A percentile compares a stretch with the other conserved stretches of the same genome.
These are phyloP conservation scores for Astrocystis sublimbata DNA, from an alignment of 495 filamentous ascomycete genomes.

Conservation along the genomic window DNA sequence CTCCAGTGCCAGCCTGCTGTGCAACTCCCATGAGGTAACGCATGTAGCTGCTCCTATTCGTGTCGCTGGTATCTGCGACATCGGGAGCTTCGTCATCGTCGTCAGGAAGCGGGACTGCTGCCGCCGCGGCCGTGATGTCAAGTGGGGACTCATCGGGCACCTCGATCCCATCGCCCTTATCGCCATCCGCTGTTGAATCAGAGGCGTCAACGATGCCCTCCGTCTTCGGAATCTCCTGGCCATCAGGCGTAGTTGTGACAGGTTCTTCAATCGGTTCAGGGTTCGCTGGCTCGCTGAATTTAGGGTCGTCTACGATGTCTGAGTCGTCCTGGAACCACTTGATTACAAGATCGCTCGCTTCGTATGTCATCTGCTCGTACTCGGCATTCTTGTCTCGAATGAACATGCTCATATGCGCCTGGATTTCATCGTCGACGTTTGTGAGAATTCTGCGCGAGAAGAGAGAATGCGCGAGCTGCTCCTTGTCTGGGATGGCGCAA, in stretches of 20 bases:
- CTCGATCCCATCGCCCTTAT: constrained; percentile 16
- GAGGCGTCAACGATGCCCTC: constrained; percentile 17
- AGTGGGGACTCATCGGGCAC: constrained; percentile 48
- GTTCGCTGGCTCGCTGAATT: constrained; percentile 33
- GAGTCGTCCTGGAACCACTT: constrained; percentile 54
- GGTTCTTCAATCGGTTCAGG: constrained; percentile 32
- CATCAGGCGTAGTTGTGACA: constrained; percentile 37
- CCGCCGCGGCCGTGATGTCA: constrained; percentile 49
- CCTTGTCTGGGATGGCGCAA: constrained; percentile 46
- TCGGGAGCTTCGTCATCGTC: constrained; percentile 24
- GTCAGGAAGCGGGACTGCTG: constrained; percentile 45
- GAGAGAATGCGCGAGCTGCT: constrained; percentile 45
- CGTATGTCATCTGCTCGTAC: constrained; percentile 68
- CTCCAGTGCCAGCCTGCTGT: constrained; percentile 41
- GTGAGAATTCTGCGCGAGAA: constrained; percentile 67
- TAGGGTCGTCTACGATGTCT: constrained; percentile 43
- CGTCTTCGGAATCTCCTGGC: constrained; percentile 34
- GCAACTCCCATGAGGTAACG: constrained; percentile 50
- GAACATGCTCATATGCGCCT: constrained; percentile 87
- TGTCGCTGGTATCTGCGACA: constrained; percentile 24
- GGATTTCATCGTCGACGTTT: constrained; percentile 73
- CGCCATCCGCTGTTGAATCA: constrained; percentile 13
- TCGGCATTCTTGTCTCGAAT: constrained; percentile 70
- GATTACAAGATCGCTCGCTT: constrained; percentile 60
- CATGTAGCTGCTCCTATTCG: constrained; percentile 40